phyloP scores from a whole-genome alignment of 2,329 filamentous ascomycete genomes.

The Nannizziopsis barbatae region DNA sequence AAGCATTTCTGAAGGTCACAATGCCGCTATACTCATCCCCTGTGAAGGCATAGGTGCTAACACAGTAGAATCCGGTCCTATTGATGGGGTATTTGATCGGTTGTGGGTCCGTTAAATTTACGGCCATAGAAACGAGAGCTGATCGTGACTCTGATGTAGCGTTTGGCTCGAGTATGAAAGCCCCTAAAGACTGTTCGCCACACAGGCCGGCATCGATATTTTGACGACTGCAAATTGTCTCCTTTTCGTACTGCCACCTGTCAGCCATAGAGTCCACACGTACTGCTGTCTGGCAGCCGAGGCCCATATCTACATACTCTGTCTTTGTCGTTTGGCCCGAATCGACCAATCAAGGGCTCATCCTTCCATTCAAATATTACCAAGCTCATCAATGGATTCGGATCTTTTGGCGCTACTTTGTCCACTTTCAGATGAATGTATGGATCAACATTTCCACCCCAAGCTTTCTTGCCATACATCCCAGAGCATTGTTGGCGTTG shows the following conservation, averaged over 20 bases:
- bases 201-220: conserved; percentile 61
- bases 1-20: conserved; percentile 89
- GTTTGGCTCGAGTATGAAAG: conserved; percentile 72
- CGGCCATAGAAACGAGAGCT: conserved; percentile 64
- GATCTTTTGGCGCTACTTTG: conserved; percentile 46
- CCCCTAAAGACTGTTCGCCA: conserved; percentile 63
- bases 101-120: conserved; percentile 64
- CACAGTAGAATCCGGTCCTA: conserved; percentile 93
- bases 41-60: conserved; percentile 63
- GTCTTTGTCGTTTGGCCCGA: conserved; percentile 43
- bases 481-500: conserved; percentile 76
- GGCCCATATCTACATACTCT: conserved; percentile 35
- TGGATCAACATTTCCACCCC: conserved; percentile 79
- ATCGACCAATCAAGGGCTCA: conserved; percentile 62
- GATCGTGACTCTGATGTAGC: conserved; percentile 59
- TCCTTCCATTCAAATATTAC: conserved; percentile 94
- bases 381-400: conserved; percentile 68
- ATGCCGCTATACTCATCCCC: conserved; percentile 62
- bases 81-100: conserved; percentile 71
- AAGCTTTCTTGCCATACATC: conserved; percentile 85
- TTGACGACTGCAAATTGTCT: conserved; percentile 65
- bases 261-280: background rate
- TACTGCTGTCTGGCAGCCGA: background rate
- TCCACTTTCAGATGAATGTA: conserved; percentile 79
- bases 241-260: conserved; percentile 35